Evolutionary conservation across 1,139 yeast genomes (phyloP).

Genomic region (Pichia sp.): DNA sequence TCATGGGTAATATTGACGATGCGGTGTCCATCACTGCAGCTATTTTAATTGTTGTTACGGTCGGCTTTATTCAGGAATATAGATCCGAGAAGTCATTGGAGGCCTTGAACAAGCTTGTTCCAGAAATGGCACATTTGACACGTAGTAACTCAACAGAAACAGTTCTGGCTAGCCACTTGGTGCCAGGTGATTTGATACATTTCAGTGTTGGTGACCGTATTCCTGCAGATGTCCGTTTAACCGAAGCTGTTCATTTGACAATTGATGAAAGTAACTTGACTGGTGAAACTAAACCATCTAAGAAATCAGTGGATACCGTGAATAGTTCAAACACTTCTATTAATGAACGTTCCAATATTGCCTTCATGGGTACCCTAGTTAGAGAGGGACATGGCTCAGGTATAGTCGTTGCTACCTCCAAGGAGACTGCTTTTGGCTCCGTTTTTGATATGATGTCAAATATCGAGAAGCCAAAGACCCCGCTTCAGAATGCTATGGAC

Average conservation of each 20-base stretch:
- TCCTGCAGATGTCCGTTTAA: conserved; percentile 86
- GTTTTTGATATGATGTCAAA: conserved; percentile 87
- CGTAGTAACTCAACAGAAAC: conserved; percentile 69
- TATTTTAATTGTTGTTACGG: conserved; percentile 82
- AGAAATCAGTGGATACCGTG: conserved; percentile 40
- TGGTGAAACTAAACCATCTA: conserved; percentile 87
- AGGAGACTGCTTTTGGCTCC: conserved; percentile 82
- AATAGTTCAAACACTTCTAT: conserved; percentile 18
- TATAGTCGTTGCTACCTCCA: conserved; percentile 85
- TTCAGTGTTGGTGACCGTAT: conserved; percentile 89
- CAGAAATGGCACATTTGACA: conserved; percentile 86
- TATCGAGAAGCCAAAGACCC: conserved; percentile 94
- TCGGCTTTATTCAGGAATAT: conserved; percentile 94
- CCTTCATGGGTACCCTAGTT: conserved; percentile 93
- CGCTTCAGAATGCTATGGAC: conserved; percentile 91
- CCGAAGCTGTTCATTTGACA: conserved; percentile 67
- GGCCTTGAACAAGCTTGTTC: conserved; percentile 85
- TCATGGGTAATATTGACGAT: conserved; percentile 92
- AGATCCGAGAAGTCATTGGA: conserved; percentile 89
- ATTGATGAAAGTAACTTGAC: conserved; percentile 92
- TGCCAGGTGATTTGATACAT: conserved; percentile 91
- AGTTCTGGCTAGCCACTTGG: conserved; percentile 79
- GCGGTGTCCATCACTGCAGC: conserved; percentile 87
- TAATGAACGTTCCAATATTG: conserved; percentile 66
- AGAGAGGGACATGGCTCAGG: conserved; percentile 93